phyloP scores from a whole-genome alignment of 805 yeast species.

The Schwanniomyces pseudopolymorphus region DNA sequence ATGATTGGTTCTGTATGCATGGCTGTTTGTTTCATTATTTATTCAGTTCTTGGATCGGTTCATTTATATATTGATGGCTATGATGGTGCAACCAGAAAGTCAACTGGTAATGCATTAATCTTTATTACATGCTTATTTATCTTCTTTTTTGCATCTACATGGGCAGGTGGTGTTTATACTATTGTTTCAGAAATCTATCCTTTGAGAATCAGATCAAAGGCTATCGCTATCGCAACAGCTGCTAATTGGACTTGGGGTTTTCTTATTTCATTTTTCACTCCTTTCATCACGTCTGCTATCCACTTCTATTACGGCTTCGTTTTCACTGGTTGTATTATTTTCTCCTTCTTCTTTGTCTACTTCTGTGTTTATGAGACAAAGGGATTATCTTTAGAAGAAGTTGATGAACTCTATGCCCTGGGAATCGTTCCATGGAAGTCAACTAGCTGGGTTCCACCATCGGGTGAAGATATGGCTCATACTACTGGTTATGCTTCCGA shows the following conservation, averaged over 20 bases:
- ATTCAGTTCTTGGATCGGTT: slow-evolving; percentile 61
- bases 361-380: slow-evolving; percentile 76
- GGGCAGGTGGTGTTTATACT: slow-evolving; percentile 71
- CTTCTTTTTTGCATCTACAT: slow-evolving; percentile 65
- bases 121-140: slow-evolving; percentile 63
- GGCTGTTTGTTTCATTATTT: slow-evolving; percentile 57
- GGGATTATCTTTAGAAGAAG: slow-evolving; percentile 80
- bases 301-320: slow-evolving; percentile 69
- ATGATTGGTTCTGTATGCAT: slow-evolving; percentile 46
- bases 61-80: slow-evolving; percentile 40
- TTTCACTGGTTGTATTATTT: slow-evolving; percentile 61
- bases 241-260: slow-evolving; percentile 67
- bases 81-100: slow-evolving; percentile 38
- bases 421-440: slow-evolving; percentile 41
- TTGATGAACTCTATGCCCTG: slow-evolving; percentile 62
- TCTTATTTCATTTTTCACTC: slow-evolving; percentile 63
- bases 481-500: slow-evolving; percentile 37
- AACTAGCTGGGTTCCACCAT: slow-evolving; percentile 51
- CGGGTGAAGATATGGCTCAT: slow-evolving; percentile 33
- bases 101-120: slow-evolving; percentile 63
- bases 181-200: slow-evolving; percentile 70
- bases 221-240: slow-evolving; percentile 64
- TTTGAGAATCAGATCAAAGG: slow-evolving; percentile 58
- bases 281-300: slow-evolving; percentile 57
- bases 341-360: slow-evolving; percentile 66